Percentiles rank a stretch among this genome's conserved stretches.
These are phyloP conservation scores for Diplodia intermedia DNA, from an alignment of 2,329 filamentous ascomycete species.

Conservation along the genomic window DNA sequence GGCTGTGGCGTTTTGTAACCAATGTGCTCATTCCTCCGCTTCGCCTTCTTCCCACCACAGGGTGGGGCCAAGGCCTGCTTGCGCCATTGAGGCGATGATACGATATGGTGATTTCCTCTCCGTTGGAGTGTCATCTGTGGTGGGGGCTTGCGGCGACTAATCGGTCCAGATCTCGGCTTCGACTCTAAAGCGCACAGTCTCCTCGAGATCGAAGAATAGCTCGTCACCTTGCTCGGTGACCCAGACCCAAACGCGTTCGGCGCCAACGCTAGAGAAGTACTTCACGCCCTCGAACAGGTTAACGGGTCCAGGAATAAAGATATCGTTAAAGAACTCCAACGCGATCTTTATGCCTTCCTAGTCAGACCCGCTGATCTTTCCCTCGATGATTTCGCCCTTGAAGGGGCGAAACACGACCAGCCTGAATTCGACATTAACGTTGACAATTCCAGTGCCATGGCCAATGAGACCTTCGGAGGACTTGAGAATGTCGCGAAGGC, in stretches of 20 bases:
- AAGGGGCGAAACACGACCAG: constrained; percentile 94
- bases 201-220: constrained; percentile 88
- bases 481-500: constrained; percentile 87
- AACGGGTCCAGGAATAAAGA: constrained; percentile 68
- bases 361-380: constrained; percentile 78
- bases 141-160: constrained; percentile 79
- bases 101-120: constrained; percentile 74
- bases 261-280: constrained; percentile 70
- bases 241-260: constrained; percentile 86
- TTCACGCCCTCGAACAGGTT: constrained; percentile 54
- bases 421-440: constrained; percentile 95
- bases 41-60: constrained; percentile 53
- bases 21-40: constrained; percentile 22
- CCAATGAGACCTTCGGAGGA: constrained; percentile 93
- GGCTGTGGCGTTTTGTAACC: background rate
- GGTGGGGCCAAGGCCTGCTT: constrained; percentile 55
- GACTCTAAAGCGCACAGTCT: constrained; percentile 85
- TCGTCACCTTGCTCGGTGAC: constrained; percentile 72
- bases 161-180: constrained; percentile 92
- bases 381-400: constrained; percentile 89
- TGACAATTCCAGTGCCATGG: constrained; percentile 88
- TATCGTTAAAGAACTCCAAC: constrained; percentile 93
- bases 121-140: constrained; percentile 67
- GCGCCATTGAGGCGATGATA: constrained; percentile 62
- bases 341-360: constrained; percentile 77